These are phyloP conservation scores for Colletotrichum sp. DNA, from an alignment of 2,329 filamentous ascomycete genomes.

Conservation along the genomic window DNA sequence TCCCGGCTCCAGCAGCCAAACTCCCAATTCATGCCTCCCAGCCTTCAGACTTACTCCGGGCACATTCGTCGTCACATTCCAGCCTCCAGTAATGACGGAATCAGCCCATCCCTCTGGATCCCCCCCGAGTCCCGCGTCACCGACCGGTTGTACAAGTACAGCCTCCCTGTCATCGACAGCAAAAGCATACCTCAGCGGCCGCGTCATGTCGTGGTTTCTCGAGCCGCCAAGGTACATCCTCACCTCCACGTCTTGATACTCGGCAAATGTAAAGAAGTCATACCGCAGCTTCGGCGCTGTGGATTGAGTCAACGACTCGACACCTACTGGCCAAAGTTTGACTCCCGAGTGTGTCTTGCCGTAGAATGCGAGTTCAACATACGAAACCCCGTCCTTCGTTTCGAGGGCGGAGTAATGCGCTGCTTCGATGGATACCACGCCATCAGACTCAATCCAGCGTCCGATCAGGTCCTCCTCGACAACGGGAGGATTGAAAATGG, in stretches of 20 bases:
- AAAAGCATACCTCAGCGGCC: background rate
- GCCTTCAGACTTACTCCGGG: rapidly evolving
- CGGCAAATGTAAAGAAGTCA: background rate
- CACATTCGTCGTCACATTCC: background rate
- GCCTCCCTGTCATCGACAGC: background rate
- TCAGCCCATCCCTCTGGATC: background rate
- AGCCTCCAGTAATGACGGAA: background rate
- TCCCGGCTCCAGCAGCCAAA: background rate
- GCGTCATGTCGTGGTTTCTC: background rate
- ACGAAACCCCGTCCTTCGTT: background rate
- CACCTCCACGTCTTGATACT: background rate
- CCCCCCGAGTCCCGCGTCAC: background rate
- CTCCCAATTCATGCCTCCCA: background rate
- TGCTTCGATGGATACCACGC: background rate
- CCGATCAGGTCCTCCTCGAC: background rate
- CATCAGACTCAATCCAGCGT: background rate
- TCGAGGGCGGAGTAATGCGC: background rate
- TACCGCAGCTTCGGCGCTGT: background rate
- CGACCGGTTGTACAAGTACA: background rate
- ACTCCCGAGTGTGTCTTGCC: background rate
- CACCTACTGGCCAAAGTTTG: background rate
- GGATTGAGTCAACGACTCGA: background rate
- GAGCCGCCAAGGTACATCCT: background rate
- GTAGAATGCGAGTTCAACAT: background rate
- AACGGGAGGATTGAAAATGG: background rate